Evolutionary conservation across 2,329 filamentous ascomycete species (phyloP).

Genomic region (Phaeomoniella chlamydospora): DNA sequence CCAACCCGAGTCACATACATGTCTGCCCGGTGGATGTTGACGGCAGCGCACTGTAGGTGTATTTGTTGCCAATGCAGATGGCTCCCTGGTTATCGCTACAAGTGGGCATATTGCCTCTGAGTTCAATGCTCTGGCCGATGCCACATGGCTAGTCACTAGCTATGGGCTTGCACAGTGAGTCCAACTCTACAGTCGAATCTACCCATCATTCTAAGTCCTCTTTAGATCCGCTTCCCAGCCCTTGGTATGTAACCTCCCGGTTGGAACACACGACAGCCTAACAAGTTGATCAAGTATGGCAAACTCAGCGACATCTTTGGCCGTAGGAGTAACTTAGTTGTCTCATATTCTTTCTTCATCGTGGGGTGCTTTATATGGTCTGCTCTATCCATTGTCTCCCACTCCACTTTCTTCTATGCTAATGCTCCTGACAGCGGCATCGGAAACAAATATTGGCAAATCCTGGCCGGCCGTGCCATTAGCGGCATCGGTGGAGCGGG

Average conservation of each 20-base stretch:
- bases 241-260: too few species aligned
- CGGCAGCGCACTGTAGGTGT: too few species aligned
- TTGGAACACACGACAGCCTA: too few species aligned
- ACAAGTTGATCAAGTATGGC: too few species aligned
- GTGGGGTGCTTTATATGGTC: conserved; percentile 24
- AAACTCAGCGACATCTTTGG: conserved; percentile 31
- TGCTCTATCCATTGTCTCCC: too few species aligned
- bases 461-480: conserved; percentile 24
- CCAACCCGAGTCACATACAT: too few species aligned
- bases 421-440: conserved; percentile 17
- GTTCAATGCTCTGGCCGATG: conserved; percentile 24
- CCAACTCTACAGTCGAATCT: too few species aligned
- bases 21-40: too few species aligned
- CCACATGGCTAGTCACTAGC: conserved; percentile 28
- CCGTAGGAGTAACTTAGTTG: conserved; percentile 22
- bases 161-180: conserved; percentile 28
- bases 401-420: conserved; percentile 3
- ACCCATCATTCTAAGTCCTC: too few species aligned
- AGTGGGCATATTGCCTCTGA: conserved; percentile 38
- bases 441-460: conserved; percentile 19
- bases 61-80: conserved; percentile 52
- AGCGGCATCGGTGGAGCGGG: conserved; percentile 30
- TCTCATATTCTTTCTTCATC: conserved; percentile 25
- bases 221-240: too few species aligned
- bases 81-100: conserved; percentile 51